Conservation (phyloP, 2,329 filamentous ascomycete species). For the Aureobasidium vineae region DNA sequence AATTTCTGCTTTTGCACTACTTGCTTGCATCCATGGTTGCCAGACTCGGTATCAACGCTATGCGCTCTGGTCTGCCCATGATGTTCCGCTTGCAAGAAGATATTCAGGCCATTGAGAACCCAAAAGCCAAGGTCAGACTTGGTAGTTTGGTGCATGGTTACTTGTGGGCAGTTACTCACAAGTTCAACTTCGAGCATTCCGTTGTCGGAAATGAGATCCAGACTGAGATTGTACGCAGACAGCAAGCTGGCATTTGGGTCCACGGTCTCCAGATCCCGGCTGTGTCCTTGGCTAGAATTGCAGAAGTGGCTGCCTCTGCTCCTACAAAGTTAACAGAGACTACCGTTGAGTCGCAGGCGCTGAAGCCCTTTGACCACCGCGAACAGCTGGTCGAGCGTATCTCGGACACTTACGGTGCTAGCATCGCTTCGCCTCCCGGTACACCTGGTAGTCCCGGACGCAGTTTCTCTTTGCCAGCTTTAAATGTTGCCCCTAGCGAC, state of each 20-base stretch:
- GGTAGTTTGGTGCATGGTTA: slow-evolving; percentile 87
- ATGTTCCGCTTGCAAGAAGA: slow-evolving; percentile 84
- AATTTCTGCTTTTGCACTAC: slow-evolving; percentile 73
- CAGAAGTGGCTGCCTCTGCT: slow-evolving; percentile 42
- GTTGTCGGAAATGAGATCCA: slow-evolving; percentile 68
- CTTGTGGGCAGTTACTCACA: slow-evolving; percentile 74
- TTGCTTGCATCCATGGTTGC: slow-evolving; percentile 71
- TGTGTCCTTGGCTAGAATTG: slow-evolving; percentile 60
- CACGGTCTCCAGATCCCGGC: slow-evolving; percentile 70
- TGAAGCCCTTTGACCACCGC: slow-evolving; percentile 74
- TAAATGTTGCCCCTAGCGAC: slow-evolving; percentile 44
- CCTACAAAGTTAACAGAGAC: slow-evolving; percentile 48
- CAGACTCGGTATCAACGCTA: slow-evolving; percentile 78
- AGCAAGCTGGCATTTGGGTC: slow-evolving; percentile 75
- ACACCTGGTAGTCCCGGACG: slow-evolving; percentile 55
- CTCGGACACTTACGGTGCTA: slow-evolving; percentile 66
- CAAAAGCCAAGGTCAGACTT: slow-evolving; percentile 71
- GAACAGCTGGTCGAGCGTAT: slow-evolving; percentile 71
- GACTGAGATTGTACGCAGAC: slow-evolving; percentile 72
- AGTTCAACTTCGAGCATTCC: slow-evolving; percentile 71
- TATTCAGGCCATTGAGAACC: slow-evolving; percentile 64
- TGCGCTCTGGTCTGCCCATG: slow-evolving; percentile 79
- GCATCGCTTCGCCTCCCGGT: slow-evolving; percentile 60
- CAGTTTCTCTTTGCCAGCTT: slow-evolving; percentile 60
- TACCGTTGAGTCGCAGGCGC: slow-evolving; percentile 60